phyloP scores from a whole-genome alignment of 1,139 yeast species.

The Magnusiomyces suaveolens region DNA sequence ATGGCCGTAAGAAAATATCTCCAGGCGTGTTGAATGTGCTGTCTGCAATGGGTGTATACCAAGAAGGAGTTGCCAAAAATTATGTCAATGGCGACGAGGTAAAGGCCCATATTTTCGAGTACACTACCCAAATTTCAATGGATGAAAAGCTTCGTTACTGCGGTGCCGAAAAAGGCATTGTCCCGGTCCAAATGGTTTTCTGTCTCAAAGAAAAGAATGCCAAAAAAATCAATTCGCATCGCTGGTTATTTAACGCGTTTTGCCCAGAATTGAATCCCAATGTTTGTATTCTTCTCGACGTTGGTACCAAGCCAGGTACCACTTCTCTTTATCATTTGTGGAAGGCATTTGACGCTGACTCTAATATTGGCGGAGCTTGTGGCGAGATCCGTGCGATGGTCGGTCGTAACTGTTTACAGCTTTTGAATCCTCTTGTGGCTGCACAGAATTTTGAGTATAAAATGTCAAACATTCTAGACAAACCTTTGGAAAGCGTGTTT shows the following conservation, averaged over 20 bases:
- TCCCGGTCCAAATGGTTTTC: constrained; percentile 82
- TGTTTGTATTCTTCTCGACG: constrained; percentile 76
- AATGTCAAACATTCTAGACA: constrained; percentile 82
- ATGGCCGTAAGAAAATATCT: constrained; percentile 86
- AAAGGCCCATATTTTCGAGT: constrained; percentile 85
- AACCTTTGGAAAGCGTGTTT: constrained; percentile 80
- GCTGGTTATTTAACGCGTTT: constrained; percentile 96
- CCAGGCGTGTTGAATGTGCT: constrained; percentile 73
- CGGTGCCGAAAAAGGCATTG: constrained; percentile 38
- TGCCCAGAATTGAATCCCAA: constrained; percentile 81
- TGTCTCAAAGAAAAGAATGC: constrained; percentile 85
- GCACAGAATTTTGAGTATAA: constrained; percentile 90
- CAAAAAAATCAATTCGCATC: constrained; percentile 88
- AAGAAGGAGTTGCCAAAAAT: constrained; percentile 88
- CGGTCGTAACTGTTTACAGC: constrained; percentile 61
- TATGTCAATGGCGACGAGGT: constrained; percentile 81
- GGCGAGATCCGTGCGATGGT: constrained; percentile 89
- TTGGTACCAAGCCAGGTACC: constrained; percentile 85
- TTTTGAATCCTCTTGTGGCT: constrained; percentile 74
- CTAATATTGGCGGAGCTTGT: constrained; percentile 88
- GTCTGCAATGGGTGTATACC: constrained; percentile 90
- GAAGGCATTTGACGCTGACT: constrained; percentile 80
- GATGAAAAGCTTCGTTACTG: constrained; percentile 41
- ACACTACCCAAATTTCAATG: constrained; percentile 55
- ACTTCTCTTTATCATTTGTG: constrained; percentile 76